Percentiles rank a stretch among this genome's conserved stretches.
phyloP scores from a whole-genome alignment of 2,329 filamentous ascomycete genomes.

The Colletotrichum sansevieriae region DNA sequence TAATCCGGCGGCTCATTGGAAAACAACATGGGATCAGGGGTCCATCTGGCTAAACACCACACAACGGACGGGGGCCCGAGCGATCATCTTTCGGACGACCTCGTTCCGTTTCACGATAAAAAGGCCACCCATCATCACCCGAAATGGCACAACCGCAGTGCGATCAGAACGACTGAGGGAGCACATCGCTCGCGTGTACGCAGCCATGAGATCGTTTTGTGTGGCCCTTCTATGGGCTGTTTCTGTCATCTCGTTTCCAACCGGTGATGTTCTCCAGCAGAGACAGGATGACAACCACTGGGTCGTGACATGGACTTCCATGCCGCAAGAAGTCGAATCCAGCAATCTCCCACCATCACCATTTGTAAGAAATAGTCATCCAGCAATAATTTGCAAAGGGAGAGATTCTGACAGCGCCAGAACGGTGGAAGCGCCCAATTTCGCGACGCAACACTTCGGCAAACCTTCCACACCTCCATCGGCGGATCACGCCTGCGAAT shows the following conservation, averaged over 20 bases:
- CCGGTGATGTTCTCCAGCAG: background rate
- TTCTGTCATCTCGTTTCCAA: background rate
- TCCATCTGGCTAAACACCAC: constrained; percentile 8
- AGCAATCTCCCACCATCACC: constrained; percentile 71
- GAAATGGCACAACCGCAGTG: background rate
- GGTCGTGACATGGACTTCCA: constrained; percentile 74
- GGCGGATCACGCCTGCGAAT: constrained; percentile 69
- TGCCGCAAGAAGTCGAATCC: constrained; percentile 75
- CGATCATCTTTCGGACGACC: background rate
- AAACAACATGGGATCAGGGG: constrained; percentile 8
- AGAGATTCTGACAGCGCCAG: constrained; percentile 35
- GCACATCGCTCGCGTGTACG: background rate
- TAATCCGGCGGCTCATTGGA: background rate
- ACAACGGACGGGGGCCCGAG: constrained; percentile 3
- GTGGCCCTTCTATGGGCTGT: constrained; percentile 2
- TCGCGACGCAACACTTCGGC: constrained; percentile 73
- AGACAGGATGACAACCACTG: constrained; percentile 61
- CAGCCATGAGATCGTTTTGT: constrained; percentile 4
- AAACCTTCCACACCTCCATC: constrained; percentile 73
- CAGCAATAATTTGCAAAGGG: accelerated
- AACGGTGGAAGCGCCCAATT: constrained; percentile 60
- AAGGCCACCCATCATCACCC: background rate
- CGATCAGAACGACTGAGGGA: background rate
- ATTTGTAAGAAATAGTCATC: constrained; percentile 60
- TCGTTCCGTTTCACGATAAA: constrained; percentile 14